Evolutionary conservation across 805 yeast genomes (phyloP).

Genomic region (Clavispora vitiphila): DNA sequence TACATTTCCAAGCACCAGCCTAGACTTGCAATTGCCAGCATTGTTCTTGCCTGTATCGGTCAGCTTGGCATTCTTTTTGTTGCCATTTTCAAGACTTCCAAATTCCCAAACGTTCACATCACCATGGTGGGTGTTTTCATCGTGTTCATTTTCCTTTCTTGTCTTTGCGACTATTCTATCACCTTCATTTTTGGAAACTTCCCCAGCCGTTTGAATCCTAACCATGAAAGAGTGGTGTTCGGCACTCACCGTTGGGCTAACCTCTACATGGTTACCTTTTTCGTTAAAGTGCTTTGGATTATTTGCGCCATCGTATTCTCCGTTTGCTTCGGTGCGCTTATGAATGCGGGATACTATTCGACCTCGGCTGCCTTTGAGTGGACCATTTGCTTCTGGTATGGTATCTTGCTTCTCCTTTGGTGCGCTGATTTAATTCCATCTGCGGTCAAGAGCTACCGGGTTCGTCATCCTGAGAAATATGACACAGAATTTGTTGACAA

Average conservation of each 20-base stretch:
- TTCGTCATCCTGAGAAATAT: slow-evolving; percentile 25
- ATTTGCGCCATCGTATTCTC: slow-evolving; percentile 63
- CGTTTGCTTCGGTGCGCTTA: slow-evolving; percentile 53
- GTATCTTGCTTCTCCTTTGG: slow-evolving; percentile 58
- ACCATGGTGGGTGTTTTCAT: slow-evolving; percentile 73
- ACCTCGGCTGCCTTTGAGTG: slow-evolving; percentile 74
- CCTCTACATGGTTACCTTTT: slow-evolving; percentile 43
- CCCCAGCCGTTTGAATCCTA: slow-evolving; percentile 33
- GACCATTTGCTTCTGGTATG: slow-evolving; percentile 83
- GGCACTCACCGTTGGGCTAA: slow-evolving; percentile 35
- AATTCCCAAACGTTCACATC: slow-evolving; percentile 54
- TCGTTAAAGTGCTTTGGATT: slow-evolving; percentile 62
- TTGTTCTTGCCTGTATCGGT: slow-evolving; percentile 49
- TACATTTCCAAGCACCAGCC: slow-evolving; percentile 42
- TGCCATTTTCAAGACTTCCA: slow-evolving; percentile 63
- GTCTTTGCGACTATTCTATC: slow-evolving; percentile 32
- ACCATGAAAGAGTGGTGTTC: slow-evolving; percentile 35
- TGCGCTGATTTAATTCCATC: slow-evolving; percentile 69
- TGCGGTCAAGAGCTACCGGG: slow-evolving; percentile 32
- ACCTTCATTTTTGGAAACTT: slow-evolving; percentile 35
- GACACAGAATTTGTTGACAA: slow-evolving; percentile 16
- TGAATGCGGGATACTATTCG: slow-evolving; percentile 30
- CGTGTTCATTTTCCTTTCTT: slow-evolving; percentile 53
- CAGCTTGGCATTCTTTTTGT: slow-evolving; percentile 72
- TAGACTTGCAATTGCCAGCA: slow-evolving; percentile 36